phyloP scores from a whole-genome alignment of 1,284 basidiomycete species.

The Neolentinus lepideus region DNA sequence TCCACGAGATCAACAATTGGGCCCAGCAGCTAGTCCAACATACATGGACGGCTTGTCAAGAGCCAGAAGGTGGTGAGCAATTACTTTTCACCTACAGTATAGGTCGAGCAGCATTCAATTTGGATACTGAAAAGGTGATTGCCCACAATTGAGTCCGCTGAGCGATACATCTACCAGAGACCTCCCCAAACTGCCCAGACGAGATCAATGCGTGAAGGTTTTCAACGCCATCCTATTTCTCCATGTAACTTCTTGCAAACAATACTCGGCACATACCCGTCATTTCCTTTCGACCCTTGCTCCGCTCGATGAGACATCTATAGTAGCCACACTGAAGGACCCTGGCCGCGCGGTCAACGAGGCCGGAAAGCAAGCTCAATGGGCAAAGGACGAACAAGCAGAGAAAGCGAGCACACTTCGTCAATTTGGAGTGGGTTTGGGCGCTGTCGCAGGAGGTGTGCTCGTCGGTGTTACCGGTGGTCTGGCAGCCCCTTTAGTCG shows the following conservation, averaged over 20 bases:
- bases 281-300: conserved; percentile 37
- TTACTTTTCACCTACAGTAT: not conserved
- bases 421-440: conserved; percentile 41
- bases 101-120: not conserved
- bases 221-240: conserved; percentile 45
- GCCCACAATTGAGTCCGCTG: conserved; percentile 32
- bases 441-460: conserved; percentile 48
- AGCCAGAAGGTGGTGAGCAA: conserved; percentile 33
- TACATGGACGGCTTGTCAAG: conserved; percentile 40
- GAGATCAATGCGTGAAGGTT: conserved; percentile 26
- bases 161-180: conserved; percentile 38
- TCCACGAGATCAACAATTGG: conserved; percentile 36
- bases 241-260: conserved; percentile 38
- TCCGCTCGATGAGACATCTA: conserved; percentile 34
- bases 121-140: conserved; percentile 19
- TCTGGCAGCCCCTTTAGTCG: conserved; percentile 50
- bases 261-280: conserved; percentile 48
- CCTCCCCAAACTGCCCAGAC: conserved; percentile 32
- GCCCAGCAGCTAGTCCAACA: conserved; percentile 35
- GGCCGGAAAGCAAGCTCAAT: conserved; percentile 35
- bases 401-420: conserved; percentile 33
- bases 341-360: conserved; percentile 38
- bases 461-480: conserved; percentile 51
- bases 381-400: conserved; percentile 34
- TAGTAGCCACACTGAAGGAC: conserved; percentile 41